Conservation (phyloP, 2,329 filamentous ascomycete species). For the Fusarium sp. region DNA sequence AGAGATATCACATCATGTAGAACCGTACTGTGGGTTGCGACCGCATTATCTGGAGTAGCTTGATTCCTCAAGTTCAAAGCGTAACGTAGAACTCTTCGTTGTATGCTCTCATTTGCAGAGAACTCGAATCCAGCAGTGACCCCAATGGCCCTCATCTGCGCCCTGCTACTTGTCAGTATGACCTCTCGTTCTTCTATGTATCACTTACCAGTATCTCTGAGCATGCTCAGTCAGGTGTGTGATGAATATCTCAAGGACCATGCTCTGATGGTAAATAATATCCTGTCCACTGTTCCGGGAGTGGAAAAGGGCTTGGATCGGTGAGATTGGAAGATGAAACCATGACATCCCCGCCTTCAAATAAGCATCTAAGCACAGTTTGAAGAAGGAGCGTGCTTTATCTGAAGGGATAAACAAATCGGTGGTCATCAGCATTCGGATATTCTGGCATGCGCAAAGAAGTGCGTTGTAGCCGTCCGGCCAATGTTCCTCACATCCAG, state of each 20-base stretch:
- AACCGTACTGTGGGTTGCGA: background rate
- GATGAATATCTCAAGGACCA: slow-evolving; percentile 23
- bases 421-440: slow-evolving; percentile 15
- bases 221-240: slow-evolving; percentile 26
- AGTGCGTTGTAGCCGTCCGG: slow-evolving; percentile 36
- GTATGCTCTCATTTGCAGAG: background rate
- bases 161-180: slow-evolving; percentile 26
- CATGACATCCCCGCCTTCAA: slow-evolving; percentile 27
- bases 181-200: background rate
- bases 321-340: slow-evolving; percentile 27
- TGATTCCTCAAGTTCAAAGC: slow-evolving; percentile 22
- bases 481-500: slow-evolving; percentile 35
- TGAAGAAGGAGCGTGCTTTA: slow-evolving; percentile 17
- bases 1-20: slow-evolving; percentile 27
- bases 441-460: slow-evolving; percentile 16
- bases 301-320: slow-evolving; percentile 31
- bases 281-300: background rate
- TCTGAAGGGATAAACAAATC: slow-evolving; percentile 17
- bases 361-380: slow-evolving; percentile 35
- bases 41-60: background rate
- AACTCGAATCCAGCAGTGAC: background rate
- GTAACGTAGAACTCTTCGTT: slow-evolving; percentile 11
- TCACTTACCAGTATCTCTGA: slow-evolving; percentile 31
- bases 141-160: slow-evolving; percentile 18
- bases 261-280: background rate